These are phyloP conservation scores for Syzygium malaccense DNA, from an alignment of 441 rosid genomes.

Conservation along the genomic window DNA sequence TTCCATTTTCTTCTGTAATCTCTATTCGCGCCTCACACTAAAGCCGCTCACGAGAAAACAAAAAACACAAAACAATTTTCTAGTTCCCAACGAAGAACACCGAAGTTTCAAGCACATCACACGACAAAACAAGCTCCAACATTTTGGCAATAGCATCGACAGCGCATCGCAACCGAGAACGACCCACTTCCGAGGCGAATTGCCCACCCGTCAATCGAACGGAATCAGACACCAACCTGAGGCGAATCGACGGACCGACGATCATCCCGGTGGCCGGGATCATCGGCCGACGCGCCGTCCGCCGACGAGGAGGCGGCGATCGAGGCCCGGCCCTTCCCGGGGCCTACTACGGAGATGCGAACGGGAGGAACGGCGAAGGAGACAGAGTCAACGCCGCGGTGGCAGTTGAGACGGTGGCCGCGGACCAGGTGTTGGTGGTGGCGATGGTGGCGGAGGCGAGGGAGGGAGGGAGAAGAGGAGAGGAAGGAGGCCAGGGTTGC, in stretches of 20 bases:
- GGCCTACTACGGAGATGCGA: background rate
- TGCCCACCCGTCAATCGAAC: background rate
- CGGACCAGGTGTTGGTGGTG: too few relatives aligned
- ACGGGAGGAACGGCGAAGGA: background rate
- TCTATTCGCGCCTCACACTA: background rate
- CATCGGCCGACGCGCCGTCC: conserved; percentile 33
- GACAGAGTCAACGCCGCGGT: background rate
- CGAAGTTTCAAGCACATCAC: background rate
- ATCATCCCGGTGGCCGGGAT: conserved; percentile 11
- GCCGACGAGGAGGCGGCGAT: conserved; percentile 31
- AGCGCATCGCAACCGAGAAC: background rate
- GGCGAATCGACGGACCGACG: conserved; percentile 16
- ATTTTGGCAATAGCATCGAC: background rate
- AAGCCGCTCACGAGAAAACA: background rate
- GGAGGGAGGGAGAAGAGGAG: conserved; percentile 18
- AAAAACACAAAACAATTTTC: background rate
- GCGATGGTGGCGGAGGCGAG: conserved; percentile 1
- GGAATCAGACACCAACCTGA: conserved; percentile 18
- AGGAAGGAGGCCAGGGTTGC: conserved; percentile 48
- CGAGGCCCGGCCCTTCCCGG: conserved; percentile 19
- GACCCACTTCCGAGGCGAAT: background rate
- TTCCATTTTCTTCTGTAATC: background rate
- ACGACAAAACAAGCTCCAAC: background rate
- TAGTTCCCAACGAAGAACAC: background rate
- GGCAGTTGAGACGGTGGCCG: background rate